Evolutionary conservation across 2,329 filamentous ascomycete species (phyloP), one percentile per base, ranked within the genome.

Genomic region (Xylariomycetidae sp.): DNA sequence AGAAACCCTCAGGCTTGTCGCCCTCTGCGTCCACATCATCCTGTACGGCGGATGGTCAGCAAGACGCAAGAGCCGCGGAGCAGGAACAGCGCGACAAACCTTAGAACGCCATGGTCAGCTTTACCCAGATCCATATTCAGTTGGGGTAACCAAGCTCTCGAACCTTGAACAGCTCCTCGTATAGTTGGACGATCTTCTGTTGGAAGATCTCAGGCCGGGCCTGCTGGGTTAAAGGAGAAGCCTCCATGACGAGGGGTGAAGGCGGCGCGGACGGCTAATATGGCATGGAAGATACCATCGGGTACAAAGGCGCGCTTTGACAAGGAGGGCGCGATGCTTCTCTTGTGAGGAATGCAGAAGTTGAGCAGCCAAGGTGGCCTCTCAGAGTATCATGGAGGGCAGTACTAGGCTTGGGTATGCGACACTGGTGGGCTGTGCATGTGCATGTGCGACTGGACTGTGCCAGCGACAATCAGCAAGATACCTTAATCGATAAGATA

Each of bases 161-260:
- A 63, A 82, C 78, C 74, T 79, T 78, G 68, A 96, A 90, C 14
- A 96, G 69, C 45, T 76, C 74, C 52, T 89, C 78, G 63, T 98
- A 98, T 32, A 96, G 77, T 59, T 84, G 74, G 40, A 94, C 83
- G 47, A 98, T 85, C 67, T 98, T 98, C 34, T 85, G 90, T 63
- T 93, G 84, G 58, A 98, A 95, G 25, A 82, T 77, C 60, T 93
- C 84, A 34, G 90, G 92, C 52, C 87, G 78, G 62, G 79, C 78
- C 71, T 95, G 88, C 64, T 93, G 88, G 37, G 89, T 95, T 57
- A 98, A 76, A 44, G 92, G 92, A 57, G 90, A 96, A 50, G 80
- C 74, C 68, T 94, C 86, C 86, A 93, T 93, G 29, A 33, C 44
- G 36, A 16, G 28, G 24, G 24, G 24, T 25, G n/a, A 7, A 13